Base-by-base conservation (phyloP, 768 basidiomycete species). In the Boletus vinaceobasis region DNA sequence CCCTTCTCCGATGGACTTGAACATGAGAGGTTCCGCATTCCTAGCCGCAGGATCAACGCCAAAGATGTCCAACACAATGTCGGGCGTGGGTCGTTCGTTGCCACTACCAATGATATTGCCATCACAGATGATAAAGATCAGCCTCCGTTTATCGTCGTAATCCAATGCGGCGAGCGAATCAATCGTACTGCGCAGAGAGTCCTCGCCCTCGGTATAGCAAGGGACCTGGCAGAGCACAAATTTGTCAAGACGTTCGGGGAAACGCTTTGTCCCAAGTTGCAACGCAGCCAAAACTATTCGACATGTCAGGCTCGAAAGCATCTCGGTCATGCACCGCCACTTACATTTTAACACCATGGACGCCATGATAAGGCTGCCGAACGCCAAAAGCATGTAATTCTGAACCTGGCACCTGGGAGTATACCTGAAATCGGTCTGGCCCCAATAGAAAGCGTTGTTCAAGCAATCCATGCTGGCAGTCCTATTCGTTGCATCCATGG, bases 141-240 rank as follows among this genome's bases (percentile, higher is more conserved):
- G 61, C 71, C 86, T 87, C 57, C 86, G 78, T 67, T 87, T 87
- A 68, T 87, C 85, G 57, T 87, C 86, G 53, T 87, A 87, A 61
- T 82, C 78, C 57, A 87, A 71, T 29, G 76, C 77, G 8, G 84
- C 82, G 35, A 87, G 74, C 4, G 84, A 86, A 65, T 86, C 85
- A 57, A 87, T 81, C n/a, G 85, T 87, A 33, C 75, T 74, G 35
- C 86, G 83, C 27, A 87, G 72, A 1, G 83, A 85, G 44, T 87
- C 85, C 61, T 87, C 85, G 57, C 85, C 84, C 67, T 87, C 85
- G 1, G 85, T 87, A 59, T 87, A 87, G 67, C 85, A 86, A 33
- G 84, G 85, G 7, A 85, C 80, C 65, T 86, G 83, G 60, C 84
- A 85, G 50, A 86, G 72, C 53, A 87, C 77, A 57, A 87, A 87